These are phyloP conservation scores for Gloeostereum incarnatum DNA, from an alignment of 768 basidiomycete genomes.

Conservation along the genomic window DNA sequence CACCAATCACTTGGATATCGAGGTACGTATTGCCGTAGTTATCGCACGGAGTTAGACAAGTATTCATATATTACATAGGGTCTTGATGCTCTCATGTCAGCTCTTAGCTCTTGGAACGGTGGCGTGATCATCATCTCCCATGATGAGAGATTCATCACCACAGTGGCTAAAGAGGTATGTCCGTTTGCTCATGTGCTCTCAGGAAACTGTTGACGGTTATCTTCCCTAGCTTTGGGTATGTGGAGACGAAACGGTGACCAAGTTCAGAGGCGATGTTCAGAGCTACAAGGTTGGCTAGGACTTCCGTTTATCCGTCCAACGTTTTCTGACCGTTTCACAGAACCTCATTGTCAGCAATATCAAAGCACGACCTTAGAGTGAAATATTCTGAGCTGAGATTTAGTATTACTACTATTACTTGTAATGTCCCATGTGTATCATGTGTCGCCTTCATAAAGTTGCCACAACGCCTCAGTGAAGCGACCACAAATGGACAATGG, in stretches of 20 bases:
- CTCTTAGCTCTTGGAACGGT: constrained; percentile 73
- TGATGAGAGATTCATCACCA: constrained; percentile 93
- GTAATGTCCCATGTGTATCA: too few species aligned
- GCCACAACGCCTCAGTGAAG: too few species aligned
- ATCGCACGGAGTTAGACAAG: too few species aligned
- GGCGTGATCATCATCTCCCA: constrained; percentile 92
- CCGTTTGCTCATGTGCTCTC: background rate
- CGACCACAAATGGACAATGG: too few species aligned
- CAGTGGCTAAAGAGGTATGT: constrained; percentile 73
- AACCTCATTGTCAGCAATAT: constrained; percentile 16
- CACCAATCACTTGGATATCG: constrained; percentile 94
- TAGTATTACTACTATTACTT: too few species aligned
- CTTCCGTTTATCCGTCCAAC: background rate
- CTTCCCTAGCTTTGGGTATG: constrained; percentile 81
- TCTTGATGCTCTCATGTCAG: constrained; percentile 90
- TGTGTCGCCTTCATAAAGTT: too few species aligned
- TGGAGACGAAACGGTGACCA: constrained; percentile 67
- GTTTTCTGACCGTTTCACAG: constrained; percentile 5
- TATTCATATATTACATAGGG: constrained; percentile 41
- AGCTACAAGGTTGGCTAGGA: constrained; percentile 66
- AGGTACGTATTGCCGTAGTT: constrained; percentile 32
- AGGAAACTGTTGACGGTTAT: constrained; percentile 6
- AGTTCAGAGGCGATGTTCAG: constrained; percentile 86
- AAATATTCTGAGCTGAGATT: too few species aligned
- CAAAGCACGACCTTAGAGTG: constrained; percentile 14